Percentiles rank a stretch among this genome's conserved stretches.
Evolutionary conservation across 768 basidiomycete genomes (phyloP).

Genomic region (Auricularia sp.): DNA sequence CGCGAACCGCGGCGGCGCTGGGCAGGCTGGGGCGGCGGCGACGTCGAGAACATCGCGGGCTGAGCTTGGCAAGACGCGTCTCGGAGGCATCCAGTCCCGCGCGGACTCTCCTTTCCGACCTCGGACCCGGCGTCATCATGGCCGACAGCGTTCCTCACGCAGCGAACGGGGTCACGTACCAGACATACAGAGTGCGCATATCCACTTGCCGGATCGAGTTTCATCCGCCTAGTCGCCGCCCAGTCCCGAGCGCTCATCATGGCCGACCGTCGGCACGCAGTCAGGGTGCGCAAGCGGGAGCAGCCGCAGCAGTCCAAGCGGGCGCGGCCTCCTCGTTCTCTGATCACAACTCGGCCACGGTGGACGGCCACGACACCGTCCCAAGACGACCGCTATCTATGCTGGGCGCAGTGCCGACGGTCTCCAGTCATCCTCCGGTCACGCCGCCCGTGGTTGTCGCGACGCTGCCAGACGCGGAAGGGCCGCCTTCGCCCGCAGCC

Average conservation of each 20-base stretch:
- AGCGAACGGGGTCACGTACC: neutral
- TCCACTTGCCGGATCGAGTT: no score
- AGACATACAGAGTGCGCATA: neutral
- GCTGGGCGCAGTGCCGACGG: neutral
- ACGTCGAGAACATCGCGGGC: neutral
- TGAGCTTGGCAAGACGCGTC: neutral
- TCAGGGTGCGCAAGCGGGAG: no score
- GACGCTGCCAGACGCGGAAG: neutral
- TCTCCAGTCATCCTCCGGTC: neutral
- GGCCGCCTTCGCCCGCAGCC: neutral
- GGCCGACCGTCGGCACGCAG: neutral
- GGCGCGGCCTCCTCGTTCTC: neutral
- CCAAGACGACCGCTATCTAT: neutral
- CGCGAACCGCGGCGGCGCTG: conserved; percentile 1
- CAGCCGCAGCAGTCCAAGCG: no score
- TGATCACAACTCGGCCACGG: neutral
- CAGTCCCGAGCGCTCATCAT: no score
- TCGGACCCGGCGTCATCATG: neutral
- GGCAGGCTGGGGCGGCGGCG: neutral
- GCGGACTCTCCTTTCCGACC: neutral
- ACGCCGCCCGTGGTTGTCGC: neutral
- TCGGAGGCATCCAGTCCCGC: neutral
- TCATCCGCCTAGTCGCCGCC: no score
- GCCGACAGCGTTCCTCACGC: neutral
- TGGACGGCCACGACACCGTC: neutral